Percentiles rank a stretch among this genome's conserved stretches.
These are phyloP conservation scores for Trametes meyenii DNA, from an alignment of 768 basidiomycete genomes.

Conservation along the genomic window DNA sequence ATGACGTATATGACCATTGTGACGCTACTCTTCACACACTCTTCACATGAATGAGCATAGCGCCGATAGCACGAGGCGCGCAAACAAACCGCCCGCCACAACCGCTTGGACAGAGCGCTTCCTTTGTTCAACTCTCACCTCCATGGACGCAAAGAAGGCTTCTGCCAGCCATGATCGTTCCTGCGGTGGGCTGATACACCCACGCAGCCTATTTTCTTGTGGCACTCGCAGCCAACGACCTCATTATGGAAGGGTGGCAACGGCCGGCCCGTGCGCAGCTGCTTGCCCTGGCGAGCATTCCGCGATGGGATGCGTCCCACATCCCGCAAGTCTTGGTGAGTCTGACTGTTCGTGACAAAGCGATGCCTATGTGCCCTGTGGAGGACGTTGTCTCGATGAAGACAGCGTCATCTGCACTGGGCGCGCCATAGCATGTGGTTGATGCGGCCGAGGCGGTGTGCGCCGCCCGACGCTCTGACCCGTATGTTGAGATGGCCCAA, in stretches of 20 bases:
- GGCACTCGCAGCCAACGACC: background rate
- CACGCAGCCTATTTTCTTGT: conserved; percentile 3
- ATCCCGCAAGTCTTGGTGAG: background rate
- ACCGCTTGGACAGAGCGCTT: background rate
- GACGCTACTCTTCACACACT: background rate
- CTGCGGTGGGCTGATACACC: background rate
- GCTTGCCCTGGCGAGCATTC: background rate
- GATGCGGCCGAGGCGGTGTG: conserved; percentile 11
- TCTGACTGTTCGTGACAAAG: background rate
- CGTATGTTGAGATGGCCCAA: conserved; percentile 5
- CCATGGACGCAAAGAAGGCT: background rate
- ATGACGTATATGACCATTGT: background rate
- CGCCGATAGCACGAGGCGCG: background rate
- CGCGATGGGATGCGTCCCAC: background rate
- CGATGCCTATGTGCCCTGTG: background rate
- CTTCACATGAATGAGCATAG: background rate
- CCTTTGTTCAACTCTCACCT: conserved; percentile 1
- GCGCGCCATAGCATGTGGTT: conserved; percentile 16
- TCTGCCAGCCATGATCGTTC: background rate
- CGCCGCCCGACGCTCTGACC: conserved; percentile 3
- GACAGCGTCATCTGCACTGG: conserved; percentile 6
- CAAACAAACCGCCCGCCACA: background rate
- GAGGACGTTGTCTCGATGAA: conserved; percentile 1
- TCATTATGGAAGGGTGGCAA: background rate
- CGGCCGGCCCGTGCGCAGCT: background rate